Evolutionary conservation across 805 yeast genomes (phyloP).

Genomic region (Lipomyces kockii): DNA sequence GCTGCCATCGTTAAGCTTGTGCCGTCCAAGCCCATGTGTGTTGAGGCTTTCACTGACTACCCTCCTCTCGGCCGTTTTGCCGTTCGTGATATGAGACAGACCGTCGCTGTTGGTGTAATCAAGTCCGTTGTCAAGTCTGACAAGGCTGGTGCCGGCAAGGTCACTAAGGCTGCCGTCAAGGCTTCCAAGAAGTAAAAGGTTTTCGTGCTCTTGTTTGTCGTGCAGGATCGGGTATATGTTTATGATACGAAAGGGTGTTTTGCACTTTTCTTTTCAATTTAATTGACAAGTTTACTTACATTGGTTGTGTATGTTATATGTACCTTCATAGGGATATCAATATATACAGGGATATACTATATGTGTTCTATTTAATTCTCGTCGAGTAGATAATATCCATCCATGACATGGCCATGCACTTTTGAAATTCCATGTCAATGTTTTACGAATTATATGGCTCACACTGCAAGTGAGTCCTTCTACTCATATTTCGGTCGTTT

Average conservation of each 20-base stretch:
- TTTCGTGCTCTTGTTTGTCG: constrained; percentile 7
- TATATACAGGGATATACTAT: constrained; percentile 4
- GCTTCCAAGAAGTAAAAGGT: constrained; percentile 69
- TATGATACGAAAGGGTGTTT: constrained; percentile 13
- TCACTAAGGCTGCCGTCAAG: constrained; percentile 93
- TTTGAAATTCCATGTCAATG: no score
- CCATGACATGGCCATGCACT: no score
- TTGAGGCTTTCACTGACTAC: constrained; percentile 91
- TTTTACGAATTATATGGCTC: no score
- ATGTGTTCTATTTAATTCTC: not conserved
- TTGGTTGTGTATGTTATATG: constrained; percentile 10
- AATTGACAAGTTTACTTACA: not conserved
- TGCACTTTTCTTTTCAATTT: constrained; percentile 4
- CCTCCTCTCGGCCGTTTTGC: constrained; percentile 98
- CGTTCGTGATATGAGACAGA: constrained; percentile 99
- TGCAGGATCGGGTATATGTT: constrained; percentile 17
- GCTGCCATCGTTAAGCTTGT: constrained; percentile 91
- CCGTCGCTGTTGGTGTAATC: constrained; percentile 99
- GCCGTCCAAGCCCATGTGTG: constrained; percentile 91
- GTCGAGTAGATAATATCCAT: not conserved
- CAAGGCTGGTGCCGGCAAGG: constrained; percentile 86
- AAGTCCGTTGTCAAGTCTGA: constrained; percentile 89
- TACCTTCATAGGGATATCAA: constrained; percentile 1
- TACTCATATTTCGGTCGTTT: no score
- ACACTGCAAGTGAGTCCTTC: no score